phyloP scores from a whole-genome alignment of 257 asterid genomes.

The Solanum stenotomum region DNA sequence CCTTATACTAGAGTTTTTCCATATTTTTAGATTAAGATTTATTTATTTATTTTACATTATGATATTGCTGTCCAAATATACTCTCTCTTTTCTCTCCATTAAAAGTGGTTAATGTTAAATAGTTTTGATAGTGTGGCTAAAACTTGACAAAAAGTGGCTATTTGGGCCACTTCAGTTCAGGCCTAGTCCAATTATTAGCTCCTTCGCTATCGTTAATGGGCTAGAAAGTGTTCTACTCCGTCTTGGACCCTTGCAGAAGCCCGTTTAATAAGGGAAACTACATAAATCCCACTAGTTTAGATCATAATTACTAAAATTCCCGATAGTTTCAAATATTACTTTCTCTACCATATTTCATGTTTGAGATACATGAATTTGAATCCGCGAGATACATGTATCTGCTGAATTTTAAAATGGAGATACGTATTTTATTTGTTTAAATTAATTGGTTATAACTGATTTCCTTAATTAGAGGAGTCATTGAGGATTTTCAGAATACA shows the following conservation, averaged over 20 bases:
- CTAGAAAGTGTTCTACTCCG: background rate
- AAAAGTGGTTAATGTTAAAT: background rate
- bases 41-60: background rate
- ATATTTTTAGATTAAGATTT: background rate
- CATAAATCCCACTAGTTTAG: no score
- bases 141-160: background rate
- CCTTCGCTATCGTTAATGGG: background rate
- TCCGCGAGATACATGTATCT: no score
- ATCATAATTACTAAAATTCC: no score
- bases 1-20: background rate
- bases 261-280: background rate
- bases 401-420: no score
- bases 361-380: no score
- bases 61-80: background rate
- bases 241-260: background rate
- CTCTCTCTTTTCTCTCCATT: no score
- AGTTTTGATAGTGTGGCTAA: background rate
- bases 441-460: no score
- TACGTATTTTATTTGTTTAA: no score
- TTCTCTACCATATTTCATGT: no score
- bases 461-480: no score
- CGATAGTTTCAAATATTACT: no score
- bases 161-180: background rate
- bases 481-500: no score
- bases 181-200: background rate